phyloP scores from a whole-genome alignment of 768 basidiomycete genomes.

The Tulasnella sp. region DNA sequence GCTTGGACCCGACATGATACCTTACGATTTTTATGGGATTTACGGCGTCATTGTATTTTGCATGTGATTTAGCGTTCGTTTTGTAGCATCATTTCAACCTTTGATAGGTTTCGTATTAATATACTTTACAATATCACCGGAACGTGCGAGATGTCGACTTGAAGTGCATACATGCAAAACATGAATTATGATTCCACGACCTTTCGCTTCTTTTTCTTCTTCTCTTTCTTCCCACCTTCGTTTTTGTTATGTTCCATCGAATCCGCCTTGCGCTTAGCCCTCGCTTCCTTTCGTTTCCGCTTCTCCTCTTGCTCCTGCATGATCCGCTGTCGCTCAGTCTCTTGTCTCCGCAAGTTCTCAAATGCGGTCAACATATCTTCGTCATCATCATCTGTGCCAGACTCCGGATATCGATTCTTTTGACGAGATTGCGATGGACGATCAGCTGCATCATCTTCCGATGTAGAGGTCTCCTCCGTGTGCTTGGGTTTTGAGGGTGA shows the following conservation, averaged over 20 bases:
- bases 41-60: no score
- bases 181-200: no score
- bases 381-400: conserved; percentile 22
- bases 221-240: conserved; percentile 21
- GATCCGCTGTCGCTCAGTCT: conserved; percentile 19
- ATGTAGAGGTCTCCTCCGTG: not conserved
- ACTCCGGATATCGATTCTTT: conserved; percentile 23
- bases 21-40: no score
- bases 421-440: not conserved
- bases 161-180: no score
- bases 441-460: not conserved
- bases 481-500: conserved; percentile 8
- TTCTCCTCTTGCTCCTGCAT: conserved; percentile 19
- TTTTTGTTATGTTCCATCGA: conserved; percentile 9
- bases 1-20: no score
- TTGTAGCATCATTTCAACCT: no score
- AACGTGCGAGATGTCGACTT: no score
- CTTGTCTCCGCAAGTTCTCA: conserved; percentile 19
- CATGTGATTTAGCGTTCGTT: no score
- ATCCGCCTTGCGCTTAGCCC: conserved; percentile 16
- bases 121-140: no score
- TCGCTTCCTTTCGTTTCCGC: conserved; percentile 22
- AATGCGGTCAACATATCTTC: conserved; percentile 23
- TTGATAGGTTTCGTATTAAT: no score
- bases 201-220: conserved; percentile 29